Evolutionary conservation across 176 grass and related monocot genomes (phyloP), one percentile per base, ranked within the genome.

Genomic region (Paspalum vaginatum): DNA sequence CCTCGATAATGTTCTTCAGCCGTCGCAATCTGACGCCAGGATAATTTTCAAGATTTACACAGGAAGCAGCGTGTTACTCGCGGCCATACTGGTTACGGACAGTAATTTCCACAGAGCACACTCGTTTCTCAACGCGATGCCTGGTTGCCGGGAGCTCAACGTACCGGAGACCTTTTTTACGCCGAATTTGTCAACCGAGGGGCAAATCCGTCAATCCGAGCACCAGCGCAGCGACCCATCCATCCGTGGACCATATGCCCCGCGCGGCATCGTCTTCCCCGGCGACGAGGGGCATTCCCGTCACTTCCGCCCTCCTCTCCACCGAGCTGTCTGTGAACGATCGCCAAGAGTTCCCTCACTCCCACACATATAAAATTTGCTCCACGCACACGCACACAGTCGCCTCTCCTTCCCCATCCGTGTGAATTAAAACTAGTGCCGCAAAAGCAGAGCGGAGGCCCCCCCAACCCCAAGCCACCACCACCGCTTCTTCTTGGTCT

Each of bases 341-440:
- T 57, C 37, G 32, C 61, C 11, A 8, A 8, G 66, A 42, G 68
- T 75, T 56, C 80, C 25, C 80, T 68, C 76, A 75, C 68, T 80
- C 86, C 75, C 81, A 80, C 81, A 46, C 49, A 68, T 79, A 84
- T 83, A 87, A 87, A 88, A 79, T 74, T 80, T 14, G 81, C 75
- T 79, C 81, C 81, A 32, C 69, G 86, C 86, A 84, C 86, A 46
- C 86, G 70, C 72, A 25, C 85, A 66, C 80, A 60, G 55, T 68
- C 75, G 26, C 68, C 17, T 56, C 75, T 16, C n/a, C 37, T 15
- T 17, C 27, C 68, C 74, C 48, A 67, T 73, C 80, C 74, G 58
- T 32, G 63, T 32, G 63, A 59, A 77, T 72, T 72, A 88, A 88
- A 88, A 74, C 79, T 67, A 73, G 20, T 1, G 11, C 41, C 65